Conservation (phyloP, 2,329 filamentous ascomycete species). For the Aspergillus fumigatus region DNA sequence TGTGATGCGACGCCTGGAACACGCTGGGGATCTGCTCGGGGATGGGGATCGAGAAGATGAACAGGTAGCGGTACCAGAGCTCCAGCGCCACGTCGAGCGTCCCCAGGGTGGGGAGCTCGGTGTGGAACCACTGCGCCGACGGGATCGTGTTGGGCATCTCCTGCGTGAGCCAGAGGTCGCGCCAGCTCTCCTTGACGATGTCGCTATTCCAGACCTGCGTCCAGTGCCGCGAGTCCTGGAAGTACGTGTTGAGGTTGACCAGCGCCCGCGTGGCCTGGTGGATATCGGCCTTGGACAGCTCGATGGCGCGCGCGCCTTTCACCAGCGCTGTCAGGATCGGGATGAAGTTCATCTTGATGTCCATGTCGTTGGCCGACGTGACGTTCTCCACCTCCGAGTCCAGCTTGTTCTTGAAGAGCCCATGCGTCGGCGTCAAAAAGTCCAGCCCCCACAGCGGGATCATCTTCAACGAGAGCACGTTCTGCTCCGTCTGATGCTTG, state of each 20-base stretch:
- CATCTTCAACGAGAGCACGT: slow-evolving; percentile 51
- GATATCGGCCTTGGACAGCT: slow-evolving; percentile 41
- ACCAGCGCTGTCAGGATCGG: slow-evolving; percentile 50
- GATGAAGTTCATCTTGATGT: slow-evolving; percentile 52
- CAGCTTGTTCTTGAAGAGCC: slow-evolving; percentile 51
- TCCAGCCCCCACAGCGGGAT: slow-evolving; percentile 54
- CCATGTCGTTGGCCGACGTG: slow-evolving; percentile 41
- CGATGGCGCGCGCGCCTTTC: slow-evolving; percentile 45
- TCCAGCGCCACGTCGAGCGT: slow-evolving; percentile 36
- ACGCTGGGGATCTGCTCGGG: slow-evolving; percentile 55
- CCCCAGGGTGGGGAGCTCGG: slow-evolving; percentile 35
- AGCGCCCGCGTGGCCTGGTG: slow-evolving; percentile 46
- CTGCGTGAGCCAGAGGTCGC: slow-evolving; percentile 45
- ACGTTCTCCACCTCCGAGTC: slow-evolving; percentile 50
- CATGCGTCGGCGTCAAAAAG: slow-evolving; percentile 49
- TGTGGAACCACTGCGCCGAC: slow-evolving; percentile 34
- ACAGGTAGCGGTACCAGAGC: slow-evolving; percentile 43
- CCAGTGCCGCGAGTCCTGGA: slow-evolving; percentile 47
- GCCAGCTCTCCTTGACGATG: slow-evolving; percentile 43
- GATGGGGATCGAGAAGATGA: slow-evolving; percentile 56
- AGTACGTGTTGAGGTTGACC: slow-evolving; percentile 48
- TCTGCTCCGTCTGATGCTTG: slow-evolving; percentile 53
- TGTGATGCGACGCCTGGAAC: slow-evolving; percentile 61
- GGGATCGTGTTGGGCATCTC: slow-evolving; percentile 39
- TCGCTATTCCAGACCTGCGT: slow-evolving; percentile 46